A percentile compares a stretch with the other conserved stretches of the same genome.
Evolutionary conservation across 2,329 filamentous ascomycete genomes (phyloP).

Genomic region (Diaporthe ilicicola): DNA sequence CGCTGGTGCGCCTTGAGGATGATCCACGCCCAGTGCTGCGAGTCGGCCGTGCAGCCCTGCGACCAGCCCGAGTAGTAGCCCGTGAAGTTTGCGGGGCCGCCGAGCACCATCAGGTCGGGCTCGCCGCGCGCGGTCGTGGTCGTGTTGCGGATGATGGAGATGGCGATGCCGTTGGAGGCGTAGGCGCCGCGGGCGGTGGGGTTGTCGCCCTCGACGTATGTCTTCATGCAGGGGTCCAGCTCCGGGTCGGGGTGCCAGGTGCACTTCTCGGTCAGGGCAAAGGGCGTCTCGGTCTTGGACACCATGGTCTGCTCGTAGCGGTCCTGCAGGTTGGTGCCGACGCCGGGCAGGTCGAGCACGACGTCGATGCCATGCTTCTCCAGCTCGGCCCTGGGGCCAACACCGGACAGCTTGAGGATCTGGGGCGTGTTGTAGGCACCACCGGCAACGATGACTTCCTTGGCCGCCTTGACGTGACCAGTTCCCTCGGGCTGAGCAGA

Average conservation of each 20-base stretch:
- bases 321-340: slow-evolving; percentile 35
- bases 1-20: slow-evolving; percentile 38
- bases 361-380: slow-evolving; percentile 28
- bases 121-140: slow-evolving; percentile 46
- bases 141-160: slow-evolving; percentile 36
- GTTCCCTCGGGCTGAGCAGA: background rate
- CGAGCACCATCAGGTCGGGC: slow-evolving; percentile 56
- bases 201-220: slow-evolving; percentile 34
- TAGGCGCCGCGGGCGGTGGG: slow-evolving; percentile 39
- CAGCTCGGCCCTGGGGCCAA: slow-evolving; percentile 26
- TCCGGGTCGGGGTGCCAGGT: slow-evolving; percentile 34
- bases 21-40: slow-evolving; percentile 35
- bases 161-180: slow-evolving; percentile 34
- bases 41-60: slow-evolving; percentile 32
- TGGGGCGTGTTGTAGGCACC: slow-evolving; percentile 24
- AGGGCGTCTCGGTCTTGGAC: slow-evolving; percentile 28
- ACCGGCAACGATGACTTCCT: slow-evolving; percentile 25
- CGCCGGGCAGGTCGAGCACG: slow-evolving; percentile 35
- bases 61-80: slow-evolving; percentile 35
- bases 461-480: slow-evolving; percentile 19
- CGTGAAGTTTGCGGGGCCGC: slow-evolving; percentile 30
- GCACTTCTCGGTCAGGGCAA: slow-evolving; percentile 32
- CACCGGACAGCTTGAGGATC: slow-evolving; percentile 25
- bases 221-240: slow-evolving; percentile 35
- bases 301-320: slow-evolving; percentile 37